Evolutionary conservation across 2,329 filamentous ascomycete genomes (phyloP).

Genomic region (Colletotrichum endophyticum): DNA sequence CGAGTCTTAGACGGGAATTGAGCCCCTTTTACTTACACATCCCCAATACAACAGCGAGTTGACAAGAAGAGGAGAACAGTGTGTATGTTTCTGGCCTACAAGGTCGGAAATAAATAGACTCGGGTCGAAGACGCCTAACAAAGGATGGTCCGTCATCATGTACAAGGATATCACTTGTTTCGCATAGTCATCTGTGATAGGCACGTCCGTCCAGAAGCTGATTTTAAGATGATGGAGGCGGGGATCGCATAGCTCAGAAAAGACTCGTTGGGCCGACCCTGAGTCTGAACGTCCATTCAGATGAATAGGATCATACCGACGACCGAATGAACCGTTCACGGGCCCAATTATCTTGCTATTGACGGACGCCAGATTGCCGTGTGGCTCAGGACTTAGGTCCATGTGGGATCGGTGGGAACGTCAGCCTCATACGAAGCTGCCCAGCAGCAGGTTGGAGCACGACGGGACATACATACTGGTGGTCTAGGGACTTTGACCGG

Average conservation of each 20-base stretch:
- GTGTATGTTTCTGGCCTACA: slow-evolving; percentile 21
- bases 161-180: slow-evolving; percentile 39
- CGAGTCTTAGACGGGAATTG: background rate
- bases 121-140: slow-evolving; percentile 39
- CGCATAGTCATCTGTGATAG: slow-evolving; percentile 32
- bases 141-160: slow-evolving; percentile 40
- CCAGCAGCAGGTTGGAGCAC: background rate
- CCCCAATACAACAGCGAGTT: slow-evolving; percentile 37
- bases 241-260: slow-evolving; percentile 27
- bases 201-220: slow-evolving; percentile 37
- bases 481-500: slow-evolving; percentile 1
- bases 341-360: background rate
- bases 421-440: background rate
- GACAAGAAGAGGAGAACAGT: slow-evolving; percentile 39
- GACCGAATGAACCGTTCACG: background rate
- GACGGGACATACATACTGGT: slow-evolving; percentile 7
- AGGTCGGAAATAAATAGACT: slow-evolving; percentile 37
- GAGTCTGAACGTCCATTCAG: background rate
- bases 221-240: slow-evolving; percentile 32
- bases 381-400: background rate
- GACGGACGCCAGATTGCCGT: background rate
- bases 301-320: too few relatives aligned
- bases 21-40: slow-evolving; percentile 32
- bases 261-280: background rate
- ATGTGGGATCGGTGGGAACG: background rate